Base-by-base conservation (phyloP, 2,329 filamentous ascomycete species). In the Orbilia blumenaviensis region DNA sequence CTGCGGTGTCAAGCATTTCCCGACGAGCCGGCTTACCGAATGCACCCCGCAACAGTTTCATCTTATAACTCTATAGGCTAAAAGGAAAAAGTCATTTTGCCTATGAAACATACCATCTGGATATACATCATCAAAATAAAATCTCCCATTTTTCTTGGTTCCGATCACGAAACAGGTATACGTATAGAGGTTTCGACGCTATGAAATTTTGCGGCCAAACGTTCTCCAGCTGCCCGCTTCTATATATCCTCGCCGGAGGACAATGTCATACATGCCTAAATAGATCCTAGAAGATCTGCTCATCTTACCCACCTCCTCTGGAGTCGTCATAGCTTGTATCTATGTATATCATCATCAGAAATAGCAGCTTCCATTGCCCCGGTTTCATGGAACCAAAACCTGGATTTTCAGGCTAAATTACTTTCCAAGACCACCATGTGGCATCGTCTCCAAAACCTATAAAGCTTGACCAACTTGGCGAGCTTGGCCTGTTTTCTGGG, bases 1-100 rank as follows among this genome's bases (percentile, higher is more conserved):
- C n/a, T n/a, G n/a, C 46, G 9, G 4, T 8, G 18, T 27, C 36
- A 48, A 32, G 4, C 42, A 23, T 48, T 62, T 67, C 69, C 69
- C 69, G 69, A 50, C 69, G 69, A 66, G 44, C 69, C 69, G 69
- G 69, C 54, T 36, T 66, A 67, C 69, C 69, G 69, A 66, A 54
- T 62, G 42, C 42, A 61, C 61, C 62, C 69, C 69, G 52, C 52
- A 74, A 52, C 48, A 44, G 41, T 38, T 52, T 61, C 27, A n/a
- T 60, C 27, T 60, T 66, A 41, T 52, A 54, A 61, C 32, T 46
- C 16, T n/a, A 56, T 29, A 61, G 68, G 68, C 60, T 66, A 73
- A 73, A 73, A 6, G 14, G 44, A 41, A 46, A n/a, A 46, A 2
- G n/a, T 6, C 29, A 71, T 71, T 71, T 63, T 71, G 66, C 66